These are phyloP conservation scores for Claviceps sp. DNA, from an alignment of 2,329 filamentous ascomycete genomes.

Conservation along the genomic window DNA sequence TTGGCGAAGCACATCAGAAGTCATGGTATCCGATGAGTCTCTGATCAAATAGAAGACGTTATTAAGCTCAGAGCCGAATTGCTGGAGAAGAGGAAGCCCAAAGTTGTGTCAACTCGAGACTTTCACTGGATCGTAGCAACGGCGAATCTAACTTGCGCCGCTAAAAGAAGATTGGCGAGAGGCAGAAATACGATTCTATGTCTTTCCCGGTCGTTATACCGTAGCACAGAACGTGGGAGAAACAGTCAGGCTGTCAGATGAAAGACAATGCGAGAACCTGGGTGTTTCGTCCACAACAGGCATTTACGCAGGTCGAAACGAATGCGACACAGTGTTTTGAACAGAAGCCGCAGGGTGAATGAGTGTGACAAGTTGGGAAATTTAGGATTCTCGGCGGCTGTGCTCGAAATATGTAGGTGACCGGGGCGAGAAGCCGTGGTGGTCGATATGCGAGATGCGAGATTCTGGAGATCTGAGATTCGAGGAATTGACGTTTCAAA, in stretches of 20 bases:
- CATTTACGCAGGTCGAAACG: not conserved
- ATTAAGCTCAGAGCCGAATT: not conserved
- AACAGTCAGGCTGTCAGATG: not conserved
- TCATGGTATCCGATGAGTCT: slow-evolving; percentile 13
- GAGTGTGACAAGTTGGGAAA: not conserved
- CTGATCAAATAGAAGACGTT: not conserved
- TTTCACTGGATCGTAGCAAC: not conserved
- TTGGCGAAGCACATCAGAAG: slow-evolving; percentile 29
- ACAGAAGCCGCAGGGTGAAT: not conserved
- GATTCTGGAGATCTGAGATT: not conserved
- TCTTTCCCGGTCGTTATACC: not conserved
- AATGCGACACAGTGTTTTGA: not conserved
- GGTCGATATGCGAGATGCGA: not conserved
- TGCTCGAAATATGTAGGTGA: not conserved
- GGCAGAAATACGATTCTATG: not conserved
- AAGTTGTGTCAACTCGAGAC: not conserved
- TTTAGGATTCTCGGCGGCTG: not conserved
- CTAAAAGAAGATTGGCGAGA: not conserved
- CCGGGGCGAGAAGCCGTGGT: not conserved
- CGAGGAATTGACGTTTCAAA: not conserved
- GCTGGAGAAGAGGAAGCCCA: not conserved
- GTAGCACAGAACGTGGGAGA: not conserved
- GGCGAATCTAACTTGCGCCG: not conserved
- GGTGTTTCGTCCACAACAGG: slow-evolving; percentile 3
- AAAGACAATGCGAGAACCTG: not conserved